Evolutionary conservation across 2,329 filamentous ascomycete genomes (phyloP), one percentile per base, ranked within the genome.

Genomic region (Teratosphaeria zuluensis): DNA sequence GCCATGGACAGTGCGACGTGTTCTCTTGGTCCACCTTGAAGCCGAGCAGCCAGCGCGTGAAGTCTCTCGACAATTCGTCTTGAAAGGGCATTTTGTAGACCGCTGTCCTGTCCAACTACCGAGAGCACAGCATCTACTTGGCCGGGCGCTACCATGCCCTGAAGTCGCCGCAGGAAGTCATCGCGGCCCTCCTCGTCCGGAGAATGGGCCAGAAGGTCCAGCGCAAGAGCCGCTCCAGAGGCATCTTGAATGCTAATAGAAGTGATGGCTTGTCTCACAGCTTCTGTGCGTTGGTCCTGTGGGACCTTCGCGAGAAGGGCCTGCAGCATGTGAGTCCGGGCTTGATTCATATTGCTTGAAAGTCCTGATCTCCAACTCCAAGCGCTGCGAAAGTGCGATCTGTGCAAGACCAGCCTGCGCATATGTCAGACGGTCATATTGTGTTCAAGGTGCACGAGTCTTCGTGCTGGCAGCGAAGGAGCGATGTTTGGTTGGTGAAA

Each of bases 251-350:
- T n/a, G 24, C 35, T 56, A 11, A 56, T n/a, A 12, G 35, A 42
- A 12, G 32, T n/a, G 21, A 61, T 51, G 6, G 56, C 55, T n/a
- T 55, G 51, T 33, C 42, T 57, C n/a, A 68, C 59, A 16, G 63
- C 61, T 35, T 54, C 57, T 8, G 24, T 32, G 21, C 65, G 65
- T 28, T 64, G 58, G 28, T 60, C 53, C 48, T 62, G 54, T 16
- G 61, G 57, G 8, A 68, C 54, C 51, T 63, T 63, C 31, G 61
- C 56, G 12, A 68, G 64, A 12, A 68, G 57, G 28, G 65, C 28
- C 56, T 33, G 52, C 16, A 53, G 28, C 32, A 53, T 31, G 32
- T 53, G 52, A 35, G 28, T 53, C 42, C 42, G 42, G 42, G n/a
- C 2, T 11, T 48, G 42, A 21, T 8, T 48, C 42, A 48, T 48